Percentiles rank a stretch among this genome's conserved stretches.
These are phyloP conservation scores for Cryptococcus floricola DNA, from an alignment of 1,284 basidiomycete genomes.

Conservation along the genomic window DNA sequence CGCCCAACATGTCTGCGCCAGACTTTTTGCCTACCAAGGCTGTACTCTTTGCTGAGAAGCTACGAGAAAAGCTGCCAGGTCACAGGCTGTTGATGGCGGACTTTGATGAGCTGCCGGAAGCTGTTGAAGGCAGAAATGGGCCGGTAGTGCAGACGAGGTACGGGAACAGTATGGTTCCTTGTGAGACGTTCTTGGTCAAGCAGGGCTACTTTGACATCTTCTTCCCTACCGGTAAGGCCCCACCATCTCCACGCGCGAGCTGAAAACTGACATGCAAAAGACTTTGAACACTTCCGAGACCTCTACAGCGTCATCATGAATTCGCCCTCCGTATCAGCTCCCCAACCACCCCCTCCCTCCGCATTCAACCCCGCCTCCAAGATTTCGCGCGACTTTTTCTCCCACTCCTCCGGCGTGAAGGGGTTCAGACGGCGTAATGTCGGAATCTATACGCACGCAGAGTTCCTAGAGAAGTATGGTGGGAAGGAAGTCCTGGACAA, in stretches of 20 bases:
- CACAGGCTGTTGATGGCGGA: slow-evolving; percentile 91
- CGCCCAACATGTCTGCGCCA: slow-evolving; percentile 82
- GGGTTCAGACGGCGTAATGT: slow-evolving; percentile 40
- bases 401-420: slow-evolving; percentile 18
- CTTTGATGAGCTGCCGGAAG: slow-evolving; percentile 82
- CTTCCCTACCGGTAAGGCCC: slow-evolving; percentile 71
- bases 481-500: slow-evolving; percentile 28
- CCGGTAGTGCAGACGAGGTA: slow-evolving; percentile 96
- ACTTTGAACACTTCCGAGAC: slow-evolving; percentile 78
- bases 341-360: slow-evolving; percentile 21
- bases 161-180: slow-evolving; percentile 78
- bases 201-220: slow-evolving; percentile 99
- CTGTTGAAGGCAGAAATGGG: slow-evolving; percentile 76
- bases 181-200: slow-evolving; percentile 83
- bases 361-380: neutral
- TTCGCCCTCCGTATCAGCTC: slow-evolving; percentile 29
- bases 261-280: slow-evolving; percentile 10
- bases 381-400: slow-evolving; percentile 10
- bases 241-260: too few species aligned
- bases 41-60: slow-evolving; percentile 74
- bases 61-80: slow-evolving; percentile 80
- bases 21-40: slow-evolving; percentile 93
- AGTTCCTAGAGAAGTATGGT: slow-evolving; percentile 42
- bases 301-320: slow-evolving; percentile 78
- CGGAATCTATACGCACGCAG: slow-evolving; percentile 42